Percentiles rank a stretch among this genome's conserved stretches.
These are phyloP conservation scores for Botrytis aclada DNA, from an alignment of 2,329 filamentous ascomycete genomes.

Conservation along the genomic window DNA sequence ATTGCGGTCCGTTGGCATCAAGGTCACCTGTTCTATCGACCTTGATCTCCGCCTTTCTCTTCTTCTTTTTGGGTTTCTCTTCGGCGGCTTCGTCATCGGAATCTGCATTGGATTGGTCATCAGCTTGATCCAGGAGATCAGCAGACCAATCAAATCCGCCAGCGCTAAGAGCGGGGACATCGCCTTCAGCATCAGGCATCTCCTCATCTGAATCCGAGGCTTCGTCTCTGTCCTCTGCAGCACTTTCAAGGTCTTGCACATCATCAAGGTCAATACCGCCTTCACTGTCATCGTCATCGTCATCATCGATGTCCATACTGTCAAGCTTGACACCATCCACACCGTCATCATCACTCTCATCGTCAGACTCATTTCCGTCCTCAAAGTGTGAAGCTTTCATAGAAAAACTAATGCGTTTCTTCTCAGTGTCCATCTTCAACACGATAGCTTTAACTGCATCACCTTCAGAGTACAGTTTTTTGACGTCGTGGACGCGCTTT, in stretches of 20 bases:
- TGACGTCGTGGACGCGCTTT: constrained; percentile 75
- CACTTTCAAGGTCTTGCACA: constrained; percentile 44
- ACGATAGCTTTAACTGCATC: constrained; percentile 93
- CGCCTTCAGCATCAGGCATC: constrained; percentile 32
- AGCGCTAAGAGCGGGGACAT: constrained; percentile 58
- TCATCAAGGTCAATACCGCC: constrained; percentile 37
- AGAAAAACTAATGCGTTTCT: constrained; percentile 81
- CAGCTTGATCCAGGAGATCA: constrained; percentile 56
- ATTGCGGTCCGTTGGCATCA: constrained; percentile 83
- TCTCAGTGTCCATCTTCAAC: constrained; percentile 70
- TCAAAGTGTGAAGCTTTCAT: constrained; percentile 91
- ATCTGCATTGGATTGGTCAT: constrained; percentile 43
- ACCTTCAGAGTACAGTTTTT: constrained; percentile 83
- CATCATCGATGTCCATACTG: constrained; percentile 48
- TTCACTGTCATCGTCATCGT: constrained; percentile 43
- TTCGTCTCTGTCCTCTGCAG: constrained; percentile 32
- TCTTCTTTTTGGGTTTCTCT: constrained; percentile 59
- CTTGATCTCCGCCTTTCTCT: constrained; percentile 72
- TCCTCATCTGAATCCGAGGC: constrained; percentile 37
- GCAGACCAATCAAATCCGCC: constrained; percentile 88
- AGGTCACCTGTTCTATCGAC: constrained; percentile 90
- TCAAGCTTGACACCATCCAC: constrained; percentile 44
- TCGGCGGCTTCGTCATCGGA: constrained; percentile 43
- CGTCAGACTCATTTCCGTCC: constrained; percentile 51
- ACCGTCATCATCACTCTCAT: constrained; percentile 46